Conservation (phyloP, 768 basidiomycete genomes). For the Rhizopogon rudus region DNA sequence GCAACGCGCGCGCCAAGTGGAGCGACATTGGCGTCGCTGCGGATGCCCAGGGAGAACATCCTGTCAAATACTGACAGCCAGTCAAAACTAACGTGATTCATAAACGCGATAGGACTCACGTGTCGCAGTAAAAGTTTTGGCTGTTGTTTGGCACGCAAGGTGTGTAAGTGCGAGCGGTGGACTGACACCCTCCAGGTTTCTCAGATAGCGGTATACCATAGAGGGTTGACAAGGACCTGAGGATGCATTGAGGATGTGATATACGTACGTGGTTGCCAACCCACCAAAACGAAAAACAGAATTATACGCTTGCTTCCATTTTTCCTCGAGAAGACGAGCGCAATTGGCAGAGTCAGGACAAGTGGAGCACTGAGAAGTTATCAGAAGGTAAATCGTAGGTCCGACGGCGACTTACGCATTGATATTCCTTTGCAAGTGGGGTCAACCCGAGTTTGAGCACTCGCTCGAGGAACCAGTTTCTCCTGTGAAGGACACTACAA, state of each 20-base stretch:
- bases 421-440: constrained; percentile 88
- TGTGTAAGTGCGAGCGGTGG: constrained; percentile 85
- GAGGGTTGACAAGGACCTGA: constrained; percentile 82
- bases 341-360: constrained; percentile 80
- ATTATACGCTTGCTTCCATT: constrained; percentile 87
- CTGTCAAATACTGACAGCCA: constrained; percentile 68
- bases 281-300: constrained; percentile 83
- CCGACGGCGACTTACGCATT: constrained; percentile 61
- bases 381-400: background rate
- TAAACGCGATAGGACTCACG: constrained; percentile 39
- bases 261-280: background rate
- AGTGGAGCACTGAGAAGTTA: constrained; percentile 56
- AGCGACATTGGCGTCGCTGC: constrained; percentile 58
- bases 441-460: constrained; percentile 88
- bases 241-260: background rate
- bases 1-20: constrained; percentile 45
- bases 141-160: constrained; percentile 83
- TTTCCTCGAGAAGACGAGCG: constrained; percentile 84
- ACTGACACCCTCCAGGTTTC: constrained; percentile 86
- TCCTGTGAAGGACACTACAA: constrained; percentile 33
- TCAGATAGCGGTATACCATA: constrained; percentile 89
- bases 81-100: background rate
- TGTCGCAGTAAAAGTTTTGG: constrained; percentile 84
- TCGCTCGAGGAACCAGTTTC: constrained; percentile 94
- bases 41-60: constrained; percentile 83